Evolutionary conservation across 257 asterid species (phyloP).

Genomic region (Paraleonurus japonicus): DNA sequence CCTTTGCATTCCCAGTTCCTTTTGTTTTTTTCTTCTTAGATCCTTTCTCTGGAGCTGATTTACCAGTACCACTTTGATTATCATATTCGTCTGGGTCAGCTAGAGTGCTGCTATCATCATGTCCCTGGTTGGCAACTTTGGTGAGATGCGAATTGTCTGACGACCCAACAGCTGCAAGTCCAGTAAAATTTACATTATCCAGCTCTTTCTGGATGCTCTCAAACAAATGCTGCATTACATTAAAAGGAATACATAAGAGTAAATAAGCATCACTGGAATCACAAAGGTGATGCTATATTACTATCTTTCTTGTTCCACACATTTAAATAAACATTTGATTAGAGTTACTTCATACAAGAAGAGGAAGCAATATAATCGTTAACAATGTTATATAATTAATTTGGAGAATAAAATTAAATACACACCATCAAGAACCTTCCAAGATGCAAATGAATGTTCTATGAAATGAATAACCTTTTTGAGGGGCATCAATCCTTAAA

Average conservation of each 20-base stretch:
- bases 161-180: constrained; percentile 38
- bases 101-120: constrained; percentile 41
- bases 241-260: constrained; percentile 15
- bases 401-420: neutral
- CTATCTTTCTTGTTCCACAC: neutral
- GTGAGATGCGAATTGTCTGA: constrained; percentile 36
- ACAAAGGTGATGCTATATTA: constrained; percentile 1
- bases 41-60: constrained; percentile 68
- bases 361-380: neutral
- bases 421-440: constrained; percentile 13
- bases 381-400: neutral
- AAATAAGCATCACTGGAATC: constrained; percentile 16
- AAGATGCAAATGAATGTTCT: constrained; percentile 11
- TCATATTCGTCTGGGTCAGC: constrained; percentile 59
- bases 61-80: constrained; percentile 48
- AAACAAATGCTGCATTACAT: constrained; percentile 60
- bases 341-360: constrained; percentile 9
- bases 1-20: constrained; percentile 60
- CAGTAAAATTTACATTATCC: constrained; percentile 55
- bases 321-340: constrained; percentile 3
- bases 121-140: constrained; percentile 51
- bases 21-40: constrained; percentile 85
- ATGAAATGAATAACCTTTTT: neutral
- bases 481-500: neutral
- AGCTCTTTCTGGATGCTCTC: constrained; percentile 73